Evolutionary conservation across 192 early-diverging fungal species (phyloP), one percentile per base, ranked within the genome.

Genomic region (Thoreauomyces humboldtii): DNA sequence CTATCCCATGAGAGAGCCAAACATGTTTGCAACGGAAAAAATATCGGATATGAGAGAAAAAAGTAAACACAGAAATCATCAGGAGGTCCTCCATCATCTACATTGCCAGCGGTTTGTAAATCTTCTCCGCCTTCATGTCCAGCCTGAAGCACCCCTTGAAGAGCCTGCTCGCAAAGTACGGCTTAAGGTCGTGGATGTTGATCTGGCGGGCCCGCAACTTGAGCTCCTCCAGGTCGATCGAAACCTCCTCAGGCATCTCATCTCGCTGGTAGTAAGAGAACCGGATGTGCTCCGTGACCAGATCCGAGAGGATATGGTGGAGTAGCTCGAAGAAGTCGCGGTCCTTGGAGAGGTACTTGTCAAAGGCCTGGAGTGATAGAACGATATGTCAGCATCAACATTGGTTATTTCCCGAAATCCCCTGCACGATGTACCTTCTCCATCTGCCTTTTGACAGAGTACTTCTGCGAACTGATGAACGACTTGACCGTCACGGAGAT

Each of bases 381-480:
- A n/a, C n/a, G n/a, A n/a, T n/a, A n/a, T n/a, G n/a, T n/a, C n/a
- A n/a, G n/a, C n/a, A n/a, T n/a, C n/a, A n/a, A n/a, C n/a, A n/a
- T n/a, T n/a, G n/a, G n/a, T n/a, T n/a, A n/a, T n/a, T n/a, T n/a
- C n/a, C n/a, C n/a, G n/a, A n/a, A n/a, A n/a, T n/a, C n/a, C n/a
- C n/a, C n/a, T n/a, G n/a, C n/a, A n/a, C n/a, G n/a, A 24, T 55
- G 67, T 73, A 87, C 84, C 73, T 81, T 80, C 67, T 89, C 87
- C 77, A 98, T 74, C 21, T 77, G 73, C 42, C 82, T 82, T 87
- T 91, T 91, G 42, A 98, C 91, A 24, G 90, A 90, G 63, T 87
- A 87, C 78, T 98, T 98, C 64, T 98, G 96, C 31, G 94, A 91
- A 14, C 82, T 78, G 56, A 98, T 90, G 73, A 98, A 98, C 34